Base-by-base conservation (phyloP, 2,329 filamentous ascomycete species). In the Sporothrix variecibatus region DNA sequence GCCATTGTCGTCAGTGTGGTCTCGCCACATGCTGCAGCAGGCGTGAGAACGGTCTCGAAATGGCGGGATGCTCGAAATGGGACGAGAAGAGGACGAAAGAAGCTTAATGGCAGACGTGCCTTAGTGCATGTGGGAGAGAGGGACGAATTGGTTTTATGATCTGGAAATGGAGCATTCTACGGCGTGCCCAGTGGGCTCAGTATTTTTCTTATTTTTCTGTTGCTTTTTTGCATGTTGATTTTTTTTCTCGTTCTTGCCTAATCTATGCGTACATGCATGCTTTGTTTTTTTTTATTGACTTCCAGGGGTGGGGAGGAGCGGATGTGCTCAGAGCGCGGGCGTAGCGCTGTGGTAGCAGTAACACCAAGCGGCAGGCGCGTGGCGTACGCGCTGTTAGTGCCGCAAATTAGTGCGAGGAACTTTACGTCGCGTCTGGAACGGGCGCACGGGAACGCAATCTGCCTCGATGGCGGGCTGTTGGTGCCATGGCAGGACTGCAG, bases 271-370 rank as follows among this genome's bases (percentile, higher is more conserved):
- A 15, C 28, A 20, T 72, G 53, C 71, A 58, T 73, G 53, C 34
- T 69, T 73, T 56, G 72, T 51, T 72, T 70, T 53, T 71, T 70
- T 71, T 70, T 73, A 72, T 76, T 74, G 75, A 74, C 75, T 75
- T 71, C 72, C 74, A 75, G 75, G 75, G 76, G 75, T 69, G 58
- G 60, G 46, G 38, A 75, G 69, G 64, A 70, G 73, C 72, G 68
- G 68, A 56, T 64, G 65, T 56, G 23, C 28, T 46, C 71, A 46
- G 43, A 46, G 62, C 31, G 65, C 12, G 31, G 53, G 70, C 34
- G 49, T 68, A 64, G 72, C 65, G 72, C 65, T 60, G 46, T 26
- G 31, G 20, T 72, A 40, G 23, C 28, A 62, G 53, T 67, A 23
- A 40, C 56, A 49, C 38, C 51, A 62, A 62, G 28, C 56, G 49